A percentile compares a stretch with the other conserved stretches of the same genome.
Evolutionary conservation across 2,329 filamentous ascomycete genomes (phyloP).

Genomic region (Scopulariopsis brevicaulis): DNA sequence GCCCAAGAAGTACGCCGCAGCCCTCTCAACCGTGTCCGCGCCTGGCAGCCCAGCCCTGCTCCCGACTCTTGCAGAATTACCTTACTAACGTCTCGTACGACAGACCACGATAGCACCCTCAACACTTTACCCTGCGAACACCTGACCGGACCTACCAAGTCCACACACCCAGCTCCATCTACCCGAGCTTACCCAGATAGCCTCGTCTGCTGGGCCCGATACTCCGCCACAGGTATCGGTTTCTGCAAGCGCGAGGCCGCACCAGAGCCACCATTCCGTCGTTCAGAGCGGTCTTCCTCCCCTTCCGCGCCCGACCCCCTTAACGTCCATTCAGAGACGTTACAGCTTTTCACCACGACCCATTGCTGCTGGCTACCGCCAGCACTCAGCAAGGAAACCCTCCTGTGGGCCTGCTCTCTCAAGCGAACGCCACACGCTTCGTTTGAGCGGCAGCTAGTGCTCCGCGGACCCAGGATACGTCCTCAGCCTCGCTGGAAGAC

Average conservation of each 20-base stretch:
- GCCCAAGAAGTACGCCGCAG: conserved; percentile 70
- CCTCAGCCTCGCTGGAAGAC: conserved; percentile 2
- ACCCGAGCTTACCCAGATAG: conserved; percentile 8
- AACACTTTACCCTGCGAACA: conserved; percentile 5
- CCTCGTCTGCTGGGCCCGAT: conserved; percentile 67
- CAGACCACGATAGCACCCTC: conserved; percentile 52
- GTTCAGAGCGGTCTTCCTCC: conserved; percentile 70
- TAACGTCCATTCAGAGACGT: conserved; percentile 73
- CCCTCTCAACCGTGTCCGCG: conserved; percentile 10
- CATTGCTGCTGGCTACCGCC: conserved; percentile 74
- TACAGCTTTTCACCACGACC: conserved; percentile 21
- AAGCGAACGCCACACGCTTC: conserved; percentile 87
- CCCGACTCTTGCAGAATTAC: neutral
- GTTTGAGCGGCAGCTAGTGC: conserved; percentile 97
- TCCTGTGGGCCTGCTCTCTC: conserved; percentile 96
- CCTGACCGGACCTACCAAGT: neutral
- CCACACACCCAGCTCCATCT: neutral
- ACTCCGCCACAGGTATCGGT: conserved; percentile 74
- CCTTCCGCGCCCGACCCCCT: conserved; percentile 77
- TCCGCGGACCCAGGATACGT: conserved; percentile 53
- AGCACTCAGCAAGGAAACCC: conserved; percentile 53
- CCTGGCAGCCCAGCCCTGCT: neutral
- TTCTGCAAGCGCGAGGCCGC: conserved; percentile 56
- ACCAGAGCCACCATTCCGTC: conserved; percentile 76
- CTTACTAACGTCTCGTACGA: conserved; percentile 4